A percentile compares a stretch with the other conserved stretches of the same genome.
phyloP scores from a whole-genome alignment of 2,329 filamentous ascomycete species.

The Eutypella sp. region DNA sequence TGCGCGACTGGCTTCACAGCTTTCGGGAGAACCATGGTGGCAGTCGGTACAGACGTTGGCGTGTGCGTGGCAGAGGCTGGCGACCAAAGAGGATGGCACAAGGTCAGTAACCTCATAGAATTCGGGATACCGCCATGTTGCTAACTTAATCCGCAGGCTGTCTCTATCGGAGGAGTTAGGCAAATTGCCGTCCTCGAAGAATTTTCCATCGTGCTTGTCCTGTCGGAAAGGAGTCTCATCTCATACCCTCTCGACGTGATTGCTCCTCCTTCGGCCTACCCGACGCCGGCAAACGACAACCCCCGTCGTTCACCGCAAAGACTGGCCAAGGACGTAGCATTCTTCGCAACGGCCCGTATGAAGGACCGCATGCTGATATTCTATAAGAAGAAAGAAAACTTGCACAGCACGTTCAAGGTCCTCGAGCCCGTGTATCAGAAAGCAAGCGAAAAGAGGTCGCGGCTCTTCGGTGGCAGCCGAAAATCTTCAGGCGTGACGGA shows the following conservation, averaged over 20 bases:
- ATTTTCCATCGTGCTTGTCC: slow-evolving; percentile 86
- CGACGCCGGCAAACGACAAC: slow-evolving; percentile 63
- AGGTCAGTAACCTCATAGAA: too few species aligned
- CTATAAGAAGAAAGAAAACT: slow-evolving; percentile 91
- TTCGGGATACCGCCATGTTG: slow-evolving; percentile 6
- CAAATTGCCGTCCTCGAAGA: slow-evolving; percentile 95
- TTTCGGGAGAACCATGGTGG: slow-evolving; percentile 80
- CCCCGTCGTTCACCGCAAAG: slow-evolving; percentile 84
- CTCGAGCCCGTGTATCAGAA: slow-evolving; percentile 95
- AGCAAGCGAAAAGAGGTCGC: slow-evolving; percentile 74
- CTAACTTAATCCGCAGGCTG: slow-evolving; percentile 50
- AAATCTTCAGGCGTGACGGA: slow-evolving; percentile 71
- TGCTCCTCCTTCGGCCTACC: slow-evolving; percentile 56
- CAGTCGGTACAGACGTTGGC: slow-evolving; percentile 91
- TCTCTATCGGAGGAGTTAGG: slow-evolving; percentile 72
- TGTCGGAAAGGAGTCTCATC: slow-evolving; percentile 85
- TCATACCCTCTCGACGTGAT: slow-evolving; percentile 92
- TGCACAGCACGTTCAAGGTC: slow-evolving; percentile 94
- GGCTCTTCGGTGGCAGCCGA: slow-evolving; percentile 57
- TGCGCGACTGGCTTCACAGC: slow-evolving; percentile 88
- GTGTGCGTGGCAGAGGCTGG: slow-evolving; percentile 85
- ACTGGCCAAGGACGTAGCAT: slow-evolving; percentile 87
- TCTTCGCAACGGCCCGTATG: slow-evolving; percentile 94
- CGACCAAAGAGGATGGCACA: slow-evolving; percentile 85
- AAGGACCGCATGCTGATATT: slow-evolving; percentile 93